These are phyloP conservation scores for Mortierella hygrophila DNA, from an alignment of 192 early-diverging fungal species.

Conservation along the genomic window DNA sequence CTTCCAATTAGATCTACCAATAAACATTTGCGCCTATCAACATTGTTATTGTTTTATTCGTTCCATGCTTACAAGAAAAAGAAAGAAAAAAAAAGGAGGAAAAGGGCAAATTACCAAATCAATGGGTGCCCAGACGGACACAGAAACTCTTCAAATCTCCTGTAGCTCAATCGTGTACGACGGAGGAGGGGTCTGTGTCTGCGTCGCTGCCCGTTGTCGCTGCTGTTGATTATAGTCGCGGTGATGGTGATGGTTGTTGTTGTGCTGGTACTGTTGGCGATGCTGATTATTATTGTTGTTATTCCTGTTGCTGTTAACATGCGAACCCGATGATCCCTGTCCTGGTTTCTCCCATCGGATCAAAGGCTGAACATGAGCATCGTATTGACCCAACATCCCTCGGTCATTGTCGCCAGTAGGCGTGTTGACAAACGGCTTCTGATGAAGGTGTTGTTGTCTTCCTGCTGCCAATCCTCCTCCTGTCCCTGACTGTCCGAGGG, in stretches of 20 bases:
- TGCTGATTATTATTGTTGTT: background rate
- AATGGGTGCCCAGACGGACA: background rate
- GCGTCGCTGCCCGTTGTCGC: slow-evolving; percentile 2
- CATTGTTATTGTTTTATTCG: background rate
- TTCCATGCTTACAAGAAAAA: background rate
- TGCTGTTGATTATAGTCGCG: background rate
- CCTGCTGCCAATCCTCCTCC: background rate
- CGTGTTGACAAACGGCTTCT: slow-evolving; percentile 1
- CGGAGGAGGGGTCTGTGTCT: slow-evolving; percentile 18
- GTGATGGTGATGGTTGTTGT: background rate
- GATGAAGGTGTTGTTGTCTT: background rate
- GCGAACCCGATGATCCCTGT: background rate
- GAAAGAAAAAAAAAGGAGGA: background rate
- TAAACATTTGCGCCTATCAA: background rate
- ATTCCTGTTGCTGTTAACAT: background rate
- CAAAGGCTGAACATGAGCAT: slow-evolving; percentile 46
- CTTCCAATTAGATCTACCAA: background rate
- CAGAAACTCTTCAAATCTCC: slow-evolving; percentile 15
- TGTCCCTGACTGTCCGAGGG: background rate
- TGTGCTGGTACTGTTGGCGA: background rate
- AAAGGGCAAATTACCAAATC: background rate
- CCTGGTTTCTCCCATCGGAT: slow-evolving; percentile 39
- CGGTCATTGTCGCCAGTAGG: background rate
- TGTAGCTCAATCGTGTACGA: slow-evolving; percentile 43
- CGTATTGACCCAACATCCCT: slow-evolving; percentile 16